Evolutionary conservation across 139 green algal species (phyloP).

Genomic region (Mesotaenium endlicherianum): DNA sequence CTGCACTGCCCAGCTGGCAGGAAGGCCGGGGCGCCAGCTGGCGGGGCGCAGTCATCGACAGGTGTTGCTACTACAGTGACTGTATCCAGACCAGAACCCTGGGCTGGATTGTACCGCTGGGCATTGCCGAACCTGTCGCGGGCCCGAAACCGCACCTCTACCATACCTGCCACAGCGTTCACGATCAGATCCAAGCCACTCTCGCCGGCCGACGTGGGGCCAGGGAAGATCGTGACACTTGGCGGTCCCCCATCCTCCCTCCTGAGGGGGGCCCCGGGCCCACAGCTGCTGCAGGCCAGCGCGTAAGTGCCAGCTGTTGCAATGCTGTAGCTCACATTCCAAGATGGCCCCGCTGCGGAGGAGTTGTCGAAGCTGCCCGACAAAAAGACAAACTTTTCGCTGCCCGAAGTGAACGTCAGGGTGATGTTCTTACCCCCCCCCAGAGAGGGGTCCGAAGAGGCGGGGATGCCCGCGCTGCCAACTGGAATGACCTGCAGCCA

Average conservation of each 20-base stretch:
- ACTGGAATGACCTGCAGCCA: not conserved
- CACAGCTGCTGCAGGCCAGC: not conserved
- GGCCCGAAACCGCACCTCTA: not conserved
- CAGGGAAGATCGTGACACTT: not conserved
- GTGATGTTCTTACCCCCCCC: not conserved
- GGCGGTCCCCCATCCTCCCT: not conserved
- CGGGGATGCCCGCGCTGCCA: not conserved
- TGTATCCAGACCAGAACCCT: not conserved
- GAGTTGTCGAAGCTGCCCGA: not conserved
- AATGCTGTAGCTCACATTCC: not conserved
- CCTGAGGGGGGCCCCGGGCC: not conserved
- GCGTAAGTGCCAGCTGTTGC: not conserved
- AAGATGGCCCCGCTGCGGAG: not conserved
- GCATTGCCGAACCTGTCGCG: not conserved
- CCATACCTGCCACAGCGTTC: not conserved
- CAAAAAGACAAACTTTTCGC: slow-evolving; percentile 2
- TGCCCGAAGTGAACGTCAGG: not conserved
- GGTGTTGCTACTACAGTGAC: not conserved
- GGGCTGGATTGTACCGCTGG: not conserved
- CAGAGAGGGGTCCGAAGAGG: not conserved
- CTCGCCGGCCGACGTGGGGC: not conserved
- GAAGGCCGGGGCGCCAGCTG: not conserved
- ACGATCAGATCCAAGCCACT: not conserved
- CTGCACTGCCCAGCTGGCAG: not conserved
- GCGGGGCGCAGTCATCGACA: not conserved